Evolutionary conservation across 2,329 filamentous ascomycete genomes (phyloP).

Genomic region (Botrytis porri): DNA sequence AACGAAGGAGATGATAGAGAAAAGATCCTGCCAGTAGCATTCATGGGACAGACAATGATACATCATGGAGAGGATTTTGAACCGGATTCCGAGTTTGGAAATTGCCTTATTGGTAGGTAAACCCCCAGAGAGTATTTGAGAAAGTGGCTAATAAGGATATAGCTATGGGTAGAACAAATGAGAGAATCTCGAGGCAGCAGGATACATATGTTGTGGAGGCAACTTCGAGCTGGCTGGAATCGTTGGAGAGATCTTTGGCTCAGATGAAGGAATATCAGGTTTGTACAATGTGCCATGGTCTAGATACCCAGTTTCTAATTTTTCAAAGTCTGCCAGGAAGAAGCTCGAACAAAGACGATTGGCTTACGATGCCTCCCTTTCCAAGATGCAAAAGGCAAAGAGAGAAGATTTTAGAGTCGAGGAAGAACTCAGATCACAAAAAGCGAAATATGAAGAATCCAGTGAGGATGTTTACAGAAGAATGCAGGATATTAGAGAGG

Average conservation of each 20-base stretch:
- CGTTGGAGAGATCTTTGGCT: slow-evolving; percentile 80
- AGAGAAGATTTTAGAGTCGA: slow-evolving; percentile 91
- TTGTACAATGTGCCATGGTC: slow-evolving; percentile 35
- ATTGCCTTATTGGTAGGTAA: slow-evolving; percentile 63
- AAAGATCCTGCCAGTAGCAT: slow-evolving; percentile 75
- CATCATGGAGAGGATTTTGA: slow-evolving; percentile 91
- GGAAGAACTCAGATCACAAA: slow-evolving; percentile 85
- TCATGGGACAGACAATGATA: slow-evolving; percentile 82
- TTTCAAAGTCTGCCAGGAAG: slow-evolving; percentile 69
- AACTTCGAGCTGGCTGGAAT: slow-evolving; percentile 83
- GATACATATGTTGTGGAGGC: slow-evolving; percentile 77
- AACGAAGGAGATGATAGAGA: slow-evolving; percentile 84
- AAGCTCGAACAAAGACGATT: slow-evolving; percentile 88
- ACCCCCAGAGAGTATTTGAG: not conserved
- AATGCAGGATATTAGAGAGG: slow-evolving; percentile 96
- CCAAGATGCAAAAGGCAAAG: slow-evolving; percentile 90
- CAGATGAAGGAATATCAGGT: slow-evolving; percentile 99
- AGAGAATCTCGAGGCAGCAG: slow-evolving; percentile 80
- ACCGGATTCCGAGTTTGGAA: slow-evolving; percentile 84
- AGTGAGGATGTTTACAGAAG: slow-evolving; percentile 86
- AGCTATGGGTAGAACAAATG: slow-evolving; percentile 82
- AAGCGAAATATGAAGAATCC: slow-evolving; percentile 94
- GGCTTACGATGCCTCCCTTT: slow-evolving; percentile 84
- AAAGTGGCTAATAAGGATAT: slow-evolving; percentile 27
- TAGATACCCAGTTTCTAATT: slow-evolving; percentile 27